phyloP scores from a whole-genome alignment of 306 rosid genomes.

The Dalbergia cochinchinensis region DNA sequence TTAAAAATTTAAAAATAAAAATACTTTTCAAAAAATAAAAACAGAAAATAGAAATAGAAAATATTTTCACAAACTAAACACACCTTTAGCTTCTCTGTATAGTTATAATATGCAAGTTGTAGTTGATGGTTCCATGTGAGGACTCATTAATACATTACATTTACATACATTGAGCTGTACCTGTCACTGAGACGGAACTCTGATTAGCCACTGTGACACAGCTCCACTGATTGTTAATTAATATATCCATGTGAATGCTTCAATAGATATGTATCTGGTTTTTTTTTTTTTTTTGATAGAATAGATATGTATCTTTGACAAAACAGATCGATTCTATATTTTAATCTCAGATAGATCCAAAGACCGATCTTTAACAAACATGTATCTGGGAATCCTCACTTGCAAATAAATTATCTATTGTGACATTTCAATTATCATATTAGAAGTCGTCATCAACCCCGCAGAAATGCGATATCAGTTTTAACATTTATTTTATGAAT shows the following conservation, averaged over 20 bases:
- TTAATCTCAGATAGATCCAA: constrained; percentile 44
- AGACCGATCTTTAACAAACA: constrained; percentile 33
- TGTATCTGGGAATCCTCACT: constrained; percentile 51
- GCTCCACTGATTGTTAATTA: constrained; percentile 36
- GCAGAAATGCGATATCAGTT: constrained; percentile 42
- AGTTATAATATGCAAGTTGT: background rate
- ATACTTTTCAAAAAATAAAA: too few species aligned
- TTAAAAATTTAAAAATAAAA: too few species aligned
- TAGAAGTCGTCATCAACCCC: constrained; percentile 53
- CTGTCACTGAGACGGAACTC: constrained; percentile 29
- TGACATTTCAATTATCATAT: constrained; percentile 42
- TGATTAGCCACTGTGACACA: constrained; percentile 35
- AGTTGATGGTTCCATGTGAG: constrained; percentile 46
- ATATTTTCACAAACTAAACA: too few species aligned
- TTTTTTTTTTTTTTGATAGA: too few species aligned
- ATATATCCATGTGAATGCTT: constrained; percentile 54
- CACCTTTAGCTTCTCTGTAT: too few species aligned
- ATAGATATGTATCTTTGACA: constrained; percentile 48
- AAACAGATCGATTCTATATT: constrained; percentile 25
- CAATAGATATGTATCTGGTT: constrained; percentile 42
- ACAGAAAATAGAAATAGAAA: too few species aligned
- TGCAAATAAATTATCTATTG: constrained; percentile 28
- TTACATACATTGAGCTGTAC: constrained; percentile 42
- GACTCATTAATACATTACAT: constrained; percentile 37
- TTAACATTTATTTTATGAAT: constrained; percentile 23